A percentile compares a stretch with the other conserved stretches of the same genome.
Evolutionary conservation across 306 rosid species (phyloP).

Genomic region (Carpinus fangiana): DNA sequence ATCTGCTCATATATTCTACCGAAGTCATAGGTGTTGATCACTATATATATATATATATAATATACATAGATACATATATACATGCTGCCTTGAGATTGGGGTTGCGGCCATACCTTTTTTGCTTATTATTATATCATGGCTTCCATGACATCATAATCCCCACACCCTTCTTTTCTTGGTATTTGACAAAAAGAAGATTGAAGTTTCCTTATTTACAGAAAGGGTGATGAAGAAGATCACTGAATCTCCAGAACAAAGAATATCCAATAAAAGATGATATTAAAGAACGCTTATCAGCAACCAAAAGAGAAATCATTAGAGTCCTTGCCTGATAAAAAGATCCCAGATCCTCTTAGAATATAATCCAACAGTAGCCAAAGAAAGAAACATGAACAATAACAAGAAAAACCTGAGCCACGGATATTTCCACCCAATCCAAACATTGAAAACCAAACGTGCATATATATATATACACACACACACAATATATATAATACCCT

Average conservation of each 20-base stretch:
- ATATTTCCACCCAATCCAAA: constrained; percentile 17
- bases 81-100: background rate
- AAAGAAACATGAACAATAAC: background rate
- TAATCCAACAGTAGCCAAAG: background rate
- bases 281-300: constrained; percentile 18
- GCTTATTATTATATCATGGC: too few species aligned
- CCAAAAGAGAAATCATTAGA: constrained; percentile 19
- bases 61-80: too few species aligned
- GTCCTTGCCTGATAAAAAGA: constrained; percentile 7
- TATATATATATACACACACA: too few species aligned
- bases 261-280: constrained; percentile 10
- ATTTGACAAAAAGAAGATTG: background rate
- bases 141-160: too few species aligned
- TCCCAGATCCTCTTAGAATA: background rate
- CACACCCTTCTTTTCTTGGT: background rate
- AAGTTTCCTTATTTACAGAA: background rate
- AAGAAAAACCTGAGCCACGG: constrained; percentile 22
- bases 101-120: background rate
- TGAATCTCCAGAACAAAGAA: constrained; percentile 16
- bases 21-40: too few species aligned
- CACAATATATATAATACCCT: background rate
- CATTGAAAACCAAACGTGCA: constrained; percentile 6
- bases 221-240: background rate
- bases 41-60: too few species aligned
- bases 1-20: too few species aligned